A percentile compares a stretch with the other conserved stretches of the same genome.
Evolutionary conservation across 2,329 filamentous ascomycete genomes (phyloP).

Genomic region (Claviceps quebecensis): DNA sequence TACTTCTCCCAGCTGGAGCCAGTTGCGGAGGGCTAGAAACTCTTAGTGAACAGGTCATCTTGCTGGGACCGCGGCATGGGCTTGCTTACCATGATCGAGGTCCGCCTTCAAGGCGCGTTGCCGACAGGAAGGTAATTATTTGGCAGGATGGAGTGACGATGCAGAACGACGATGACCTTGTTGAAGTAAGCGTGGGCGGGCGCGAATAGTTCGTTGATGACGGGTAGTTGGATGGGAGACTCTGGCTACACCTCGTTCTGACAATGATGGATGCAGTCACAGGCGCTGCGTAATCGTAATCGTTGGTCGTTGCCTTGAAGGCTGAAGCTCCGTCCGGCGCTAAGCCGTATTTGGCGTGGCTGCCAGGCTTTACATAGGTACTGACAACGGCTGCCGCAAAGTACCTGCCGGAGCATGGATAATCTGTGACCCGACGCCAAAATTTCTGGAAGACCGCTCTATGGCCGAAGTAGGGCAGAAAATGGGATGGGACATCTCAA

Average conservation of each 20-base stretch:
- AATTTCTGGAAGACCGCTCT: slow-evolving; percentile 22
- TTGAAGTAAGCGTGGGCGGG: not conserved
- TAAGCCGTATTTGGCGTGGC: slow-evolving; percentile 11
- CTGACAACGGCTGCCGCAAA: slow-evolving; percentile 3
- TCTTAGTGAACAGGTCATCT: slow-evolving; percentile 12
- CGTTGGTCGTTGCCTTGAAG: slow-evolving; percentile 22
- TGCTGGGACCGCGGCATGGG: not conserved
- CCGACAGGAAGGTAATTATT: slow-evolving; percentile 3
- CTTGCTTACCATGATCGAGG: slow-evolving; percentile 27
- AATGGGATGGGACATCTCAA: slow-evolving; percentile 29
- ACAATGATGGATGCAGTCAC: no score
- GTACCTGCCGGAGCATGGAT: slow-evolving; percentile 21
- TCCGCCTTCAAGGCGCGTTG: slow-evolving; percentile 15
- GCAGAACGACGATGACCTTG: no score
- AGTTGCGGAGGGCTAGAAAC: slow-evolving; percentile 73
- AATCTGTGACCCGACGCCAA: slow-evolving; percentile 26
- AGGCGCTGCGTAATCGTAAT: slow-evolving; percentile 17
- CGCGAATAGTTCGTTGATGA: not conserved
- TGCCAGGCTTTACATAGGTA: slow-evolving; percentile 4
- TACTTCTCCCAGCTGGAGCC: slow-evolving; percentile 98
- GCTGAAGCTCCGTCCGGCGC: slow-evolving; percentile 17
- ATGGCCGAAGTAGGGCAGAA: slow-evolving; percentile 24
- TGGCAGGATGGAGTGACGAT: not conserved
- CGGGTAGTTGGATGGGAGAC: not conserved
- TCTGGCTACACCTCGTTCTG: not conserved